Evolutionary conservation across 2,329 filamentous ascomycete species (phyloP).

Genomic region (Penicillium sclerotigenum): DNA sequence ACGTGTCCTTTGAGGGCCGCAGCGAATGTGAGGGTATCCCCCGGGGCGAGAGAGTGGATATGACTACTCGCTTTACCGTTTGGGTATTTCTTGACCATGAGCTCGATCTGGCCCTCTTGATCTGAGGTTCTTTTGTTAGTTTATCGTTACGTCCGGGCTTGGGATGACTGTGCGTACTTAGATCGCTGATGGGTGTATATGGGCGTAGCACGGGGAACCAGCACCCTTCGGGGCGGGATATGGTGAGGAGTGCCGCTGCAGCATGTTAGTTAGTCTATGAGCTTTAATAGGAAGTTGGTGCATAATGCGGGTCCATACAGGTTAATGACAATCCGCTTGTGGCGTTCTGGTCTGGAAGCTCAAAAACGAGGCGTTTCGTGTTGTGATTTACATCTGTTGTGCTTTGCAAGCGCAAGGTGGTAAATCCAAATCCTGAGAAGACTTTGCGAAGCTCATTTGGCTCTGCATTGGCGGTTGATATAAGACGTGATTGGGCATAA

Average conservation of each 20-base stretch:
- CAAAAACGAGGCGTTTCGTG: constrained; percentile 57
- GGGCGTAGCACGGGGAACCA: constrained; percentile 61
- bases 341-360: constrained; percentile 48
- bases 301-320: constrained; percentile 32
- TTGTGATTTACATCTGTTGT: constrained; percentile 57
- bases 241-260: constrained; percentile 57
- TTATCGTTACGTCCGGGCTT: neutral
- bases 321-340: constrained; percentile 52
- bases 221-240: constrained; percentile 56
- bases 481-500: neutral
- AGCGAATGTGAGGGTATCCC: constrained; percentile 59
- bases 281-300: neutral
- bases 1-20: constrained; percentile 53
- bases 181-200: constrained; percentile 62
- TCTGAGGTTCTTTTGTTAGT: constrained; percentile 36
- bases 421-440: constrained; percentile 33
- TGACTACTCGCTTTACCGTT: constrained; percentile 62
- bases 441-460: constrained; percentile 6
- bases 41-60: constrained; percentile 63
- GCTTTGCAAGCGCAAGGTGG: constrained; percentile 51
- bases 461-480: constrained; percentile 7
- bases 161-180: constrained; percentile 38
- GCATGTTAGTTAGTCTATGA: constrained; percentile 4
- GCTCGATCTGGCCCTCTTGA: constrained; percentile 57
- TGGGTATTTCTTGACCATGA: constrained; percentile 68